Percentiles rank a stretch among this genome's conserved stretches.
phyloP scores from a whole-genome alignment of 768 basidiomycete species.

The Auriscalpium orientale region DNA sequence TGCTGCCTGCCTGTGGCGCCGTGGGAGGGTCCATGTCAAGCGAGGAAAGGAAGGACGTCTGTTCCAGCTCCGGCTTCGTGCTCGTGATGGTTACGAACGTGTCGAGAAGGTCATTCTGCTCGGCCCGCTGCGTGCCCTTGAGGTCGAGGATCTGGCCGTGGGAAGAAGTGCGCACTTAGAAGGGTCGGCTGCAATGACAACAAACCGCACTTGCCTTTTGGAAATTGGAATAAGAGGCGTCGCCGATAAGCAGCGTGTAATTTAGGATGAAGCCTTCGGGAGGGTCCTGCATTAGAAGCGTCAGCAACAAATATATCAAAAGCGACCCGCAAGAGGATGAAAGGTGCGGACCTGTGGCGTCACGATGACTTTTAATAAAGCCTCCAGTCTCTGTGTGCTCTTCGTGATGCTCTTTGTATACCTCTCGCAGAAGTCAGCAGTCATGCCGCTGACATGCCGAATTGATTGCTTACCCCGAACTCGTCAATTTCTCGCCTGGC shows the following conservation, averaged over 20 bases:
- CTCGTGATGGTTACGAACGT: slow-evolving; percentile 90
- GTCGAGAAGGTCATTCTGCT: slow-evolving; percentile 87
- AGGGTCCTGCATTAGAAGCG: slow-evolving; percentile 55
- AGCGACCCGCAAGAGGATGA: not conserved
- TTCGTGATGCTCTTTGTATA: slow-evolving; percentile 81
- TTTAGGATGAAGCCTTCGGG: slow-evolving; percentile 92
- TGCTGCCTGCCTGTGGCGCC: slow-evolving; percentile 38
- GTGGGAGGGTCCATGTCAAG: slow-evolving; percentile 91
- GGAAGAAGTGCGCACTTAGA: not conserved
- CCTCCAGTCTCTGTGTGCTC: slow-evolving; percentile 76
- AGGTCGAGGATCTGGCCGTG: slow-evolving; percentile 75
- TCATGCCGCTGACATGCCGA: not conserved
- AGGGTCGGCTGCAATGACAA: not conserved
- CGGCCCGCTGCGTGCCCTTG: slow-evolving; percentile 81
- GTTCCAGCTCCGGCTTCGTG: slow-evolving; percentile 80
- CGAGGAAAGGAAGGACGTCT: slow-evolving; percentile 85
- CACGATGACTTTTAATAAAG: slow-evolving; percentile 90
- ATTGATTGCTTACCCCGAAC: slow-evolving; percentile 38
- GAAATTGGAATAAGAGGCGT: slow-evolving; percentile 94
- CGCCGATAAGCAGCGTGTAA: slow-evolving; percentile 90
- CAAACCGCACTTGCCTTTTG: slow-evolving; percentile 66
- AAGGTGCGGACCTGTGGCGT: slow-evolving; percentile 69
- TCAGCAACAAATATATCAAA: not conserved
- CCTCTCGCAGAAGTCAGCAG: slow-evolving; percentile 31
- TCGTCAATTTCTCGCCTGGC: slow-evolving; percentile 61